Base-by-base conservation (phyloP, 2,329 filamentous ascomycete species). In the Phialocephala subalpina region DNA sequence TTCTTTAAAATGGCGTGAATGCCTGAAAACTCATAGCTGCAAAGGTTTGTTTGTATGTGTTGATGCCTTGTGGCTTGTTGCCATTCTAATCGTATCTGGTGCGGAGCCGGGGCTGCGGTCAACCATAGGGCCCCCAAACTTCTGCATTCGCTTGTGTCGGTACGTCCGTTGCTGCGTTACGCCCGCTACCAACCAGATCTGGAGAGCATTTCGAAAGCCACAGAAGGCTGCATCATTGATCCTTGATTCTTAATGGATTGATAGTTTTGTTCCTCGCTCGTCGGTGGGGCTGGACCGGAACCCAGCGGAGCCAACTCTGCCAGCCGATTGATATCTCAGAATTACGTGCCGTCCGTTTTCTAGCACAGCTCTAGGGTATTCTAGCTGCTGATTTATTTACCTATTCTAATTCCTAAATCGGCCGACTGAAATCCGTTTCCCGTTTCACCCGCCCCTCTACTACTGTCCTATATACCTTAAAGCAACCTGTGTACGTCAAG, bases 381-480 rank as follows among this genome's bases (percentile, higher is more conserved):
- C 45, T 49, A 49, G 18, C 18, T 22, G 11, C 12, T 5, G 11
- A 3, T 14, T 22, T 33, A 6, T 53, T 22, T 33, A 6, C 29
- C 11, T 6, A 3, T 29, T 27, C 12, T 53, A 25, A 53, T 53
- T 53, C 25, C 25, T 53, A 18, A 33, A 33, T 53, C 22, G 49
- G 49, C 29, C 12, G 7, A 4, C 18, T 11, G 27, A 53, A 29
- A 33, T 33, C 49, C 49, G 49, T 33, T 6, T 14, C 18, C 49
- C 49, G 49, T 25, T 18, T 22, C 9, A 9, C 14, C 45, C 20
- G 45, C 20, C 45, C 5, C 38, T 33, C 5, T 25, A n/a, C 45
- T 11, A n/a, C n/a, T 22, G 45, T 22, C n/a, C n/a, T n/a, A 49
- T 49, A 49, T 25, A 53, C 49, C 49, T 53, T 53, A 33, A 53